A percentile compares a stretch with the other conserved stretches of the same genome.
Conservation (phyloP, 352 stramenopile species). For the Globisporangium spinosum region DNA sequence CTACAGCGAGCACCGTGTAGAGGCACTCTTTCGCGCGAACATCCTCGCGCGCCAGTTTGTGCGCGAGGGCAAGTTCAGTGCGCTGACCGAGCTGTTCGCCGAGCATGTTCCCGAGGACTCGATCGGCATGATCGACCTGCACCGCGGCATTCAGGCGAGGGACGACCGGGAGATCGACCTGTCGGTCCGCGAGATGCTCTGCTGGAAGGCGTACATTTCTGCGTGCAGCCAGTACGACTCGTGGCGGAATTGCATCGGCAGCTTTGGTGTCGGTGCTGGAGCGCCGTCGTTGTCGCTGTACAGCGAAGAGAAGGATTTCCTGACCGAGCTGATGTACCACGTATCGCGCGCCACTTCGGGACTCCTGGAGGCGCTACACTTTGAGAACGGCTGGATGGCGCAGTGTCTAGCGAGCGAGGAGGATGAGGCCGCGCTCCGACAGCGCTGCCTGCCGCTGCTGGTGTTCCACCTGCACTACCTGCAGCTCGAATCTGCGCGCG, state of each 20-base stretch:
- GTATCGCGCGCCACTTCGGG: slow-evolving; percentile 44
- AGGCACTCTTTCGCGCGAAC: slow-evolving; percentile 58
- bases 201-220: slow-evolving; percentile 69
- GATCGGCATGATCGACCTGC: slow-evolving; percentile 53
- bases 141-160: slow-evolving; percentile 38
- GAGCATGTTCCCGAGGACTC: slow-evolving; percentile 67
- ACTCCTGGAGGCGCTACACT: slow-evolving; percentile 72
- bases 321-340: slow-evolving; percentile 76
- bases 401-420: slow-evolving; percentile 41
- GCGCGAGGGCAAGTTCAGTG: slow-evolving; percentile 60
- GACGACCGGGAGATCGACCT: slow-evolving; percentile 49
- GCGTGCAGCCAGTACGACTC: slow-evolving; percentile 62
- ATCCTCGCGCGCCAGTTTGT: slow-evolving; percentile 68
- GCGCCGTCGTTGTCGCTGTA: slow-evolving; percentile 37
- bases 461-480: slow-evolving; percentile 78
- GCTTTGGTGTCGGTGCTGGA: slow-evolving; percentile 6
- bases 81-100: slow-evolving; percentile 56
- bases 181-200: slow-evolving; percentile 57
- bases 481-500: slow-evolving; percentile 71
- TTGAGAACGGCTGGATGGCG: slow-evolving; percentile 74
- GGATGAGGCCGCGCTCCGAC: slow-evolving; percentile 41
- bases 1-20: slow-evolving; percentile 59
- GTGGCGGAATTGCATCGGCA: slow-evolving; percentile 62
- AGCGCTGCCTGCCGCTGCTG: slow-evolving; percentile 59
- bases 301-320: slow-evolving; percentile 73